Percentiles rank a stretch among this genome's conserved stretches.
These are phyloP conservation scores for Beauveria sp. DNA, from an alignment of 2,329 filamentous ascomycete genomes.

Conservation along the genomic window DNA sequence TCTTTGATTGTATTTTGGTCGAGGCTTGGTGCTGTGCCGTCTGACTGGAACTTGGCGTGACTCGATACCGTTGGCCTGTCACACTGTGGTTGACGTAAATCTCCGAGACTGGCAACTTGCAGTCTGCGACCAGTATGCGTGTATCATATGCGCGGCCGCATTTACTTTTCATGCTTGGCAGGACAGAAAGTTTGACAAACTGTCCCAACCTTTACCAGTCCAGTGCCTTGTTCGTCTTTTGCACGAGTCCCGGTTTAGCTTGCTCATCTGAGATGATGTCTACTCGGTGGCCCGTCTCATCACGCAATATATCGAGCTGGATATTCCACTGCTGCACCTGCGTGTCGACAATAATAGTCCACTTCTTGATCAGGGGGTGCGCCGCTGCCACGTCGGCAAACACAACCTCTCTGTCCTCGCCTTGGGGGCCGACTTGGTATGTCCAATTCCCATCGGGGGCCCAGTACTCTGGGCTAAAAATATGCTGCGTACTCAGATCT, in stretches of 20 bases:
- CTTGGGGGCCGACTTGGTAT: conserved; percentile 42
- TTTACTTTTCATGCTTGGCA: background rate
- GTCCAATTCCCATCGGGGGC: conserved; percentile 64
- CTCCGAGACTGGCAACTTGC: too few relatives aligned
- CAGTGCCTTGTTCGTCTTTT: conserved; percentile 24
- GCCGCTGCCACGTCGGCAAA: conserved; percentile 57
- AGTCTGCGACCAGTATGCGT: too few relatives aligned
- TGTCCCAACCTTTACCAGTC: conserved; percentile 25
- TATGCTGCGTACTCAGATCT: conserved; percentile 52
- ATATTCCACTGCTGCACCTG: conserved; percentile 28
- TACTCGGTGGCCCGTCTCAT: conserved; percentile 24
- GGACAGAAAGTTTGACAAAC: background rate
- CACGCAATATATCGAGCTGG: conserved; percentile 24
- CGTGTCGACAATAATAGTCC: conserved; percentile 36
- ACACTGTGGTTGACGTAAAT: too few relatives aligned
- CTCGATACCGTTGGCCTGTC: too few relatives aligned
- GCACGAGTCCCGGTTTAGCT: conserved; percentile 16
- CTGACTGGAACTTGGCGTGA: too few relatives aligned
- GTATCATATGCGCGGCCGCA: too few relatives aligned
- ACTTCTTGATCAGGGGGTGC: conserved; percentile 57
- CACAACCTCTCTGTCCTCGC: conserved; percentile 35
- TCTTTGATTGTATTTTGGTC: too few relatives aligned
- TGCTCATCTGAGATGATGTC: conserved; percentile 22
- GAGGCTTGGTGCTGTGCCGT: too few relatives aligned
- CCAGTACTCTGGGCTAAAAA: conserved; percentile 63